Conservation (phyloP, 495 filamentous ascomycete species). For the Aspergillus kassunensis region DNA sequence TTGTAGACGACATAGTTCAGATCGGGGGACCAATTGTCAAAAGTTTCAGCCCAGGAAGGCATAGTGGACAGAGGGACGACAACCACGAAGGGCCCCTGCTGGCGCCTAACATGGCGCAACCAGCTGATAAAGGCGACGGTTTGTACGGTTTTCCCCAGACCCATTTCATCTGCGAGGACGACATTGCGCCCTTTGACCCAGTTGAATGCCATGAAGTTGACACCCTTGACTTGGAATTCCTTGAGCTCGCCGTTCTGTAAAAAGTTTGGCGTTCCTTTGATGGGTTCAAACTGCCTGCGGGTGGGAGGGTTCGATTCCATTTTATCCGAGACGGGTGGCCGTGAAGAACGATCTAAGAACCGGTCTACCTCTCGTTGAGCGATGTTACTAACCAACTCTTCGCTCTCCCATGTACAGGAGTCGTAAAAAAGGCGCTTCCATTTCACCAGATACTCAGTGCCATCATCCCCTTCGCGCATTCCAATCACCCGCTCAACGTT, state of each 20-base stretch:
- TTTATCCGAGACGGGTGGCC: constrained; percentile 69
- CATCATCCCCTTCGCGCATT: constrained; percentile 68
- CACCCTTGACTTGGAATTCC: constrained; percentile 87
- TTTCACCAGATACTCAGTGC: constrained; percentile 83
- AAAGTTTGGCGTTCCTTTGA: constrained; percentile 76
- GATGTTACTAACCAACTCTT: constrained; percentile 65
- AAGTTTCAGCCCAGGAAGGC: constrained; percentile 96
- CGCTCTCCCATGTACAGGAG: constrained; percentile 89
- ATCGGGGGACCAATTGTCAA: constrained; percentile 94
- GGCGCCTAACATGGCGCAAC: constrained; percentile 84
- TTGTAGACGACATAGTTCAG: constrained; percentile 97
- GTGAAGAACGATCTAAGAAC: constrained; percentile 74
- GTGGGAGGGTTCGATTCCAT: constrained; percentile 71
- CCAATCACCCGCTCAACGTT: constrained; percentile 91
- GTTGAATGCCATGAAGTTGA: constrained; percentile 93
- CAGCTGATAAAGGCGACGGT: constrained; percentile 96
- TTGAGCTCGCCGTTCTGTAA: constrained; percentile 81
- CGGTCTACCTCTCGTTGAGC: constrained; percentile 87
- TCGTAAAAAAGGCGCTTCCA: constrained; percentile 88
- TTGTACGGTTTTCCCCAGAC: constrained; percentile 96
- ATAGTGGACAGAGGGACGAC: constrained; percentile 95
- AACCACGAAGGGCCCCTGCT: constrained; percentile 92
- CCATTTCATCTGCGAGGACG: constrained; percentile 98
- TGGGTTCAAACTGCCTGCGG: constrained; percentile 64
- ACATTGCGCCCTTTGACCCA: constrained; percentile 91